Evolutionary conservation across 2,329 filamentous ascomycete genomes (phyloP).

Genomic region (Incumbomyces lentus): DNA sequence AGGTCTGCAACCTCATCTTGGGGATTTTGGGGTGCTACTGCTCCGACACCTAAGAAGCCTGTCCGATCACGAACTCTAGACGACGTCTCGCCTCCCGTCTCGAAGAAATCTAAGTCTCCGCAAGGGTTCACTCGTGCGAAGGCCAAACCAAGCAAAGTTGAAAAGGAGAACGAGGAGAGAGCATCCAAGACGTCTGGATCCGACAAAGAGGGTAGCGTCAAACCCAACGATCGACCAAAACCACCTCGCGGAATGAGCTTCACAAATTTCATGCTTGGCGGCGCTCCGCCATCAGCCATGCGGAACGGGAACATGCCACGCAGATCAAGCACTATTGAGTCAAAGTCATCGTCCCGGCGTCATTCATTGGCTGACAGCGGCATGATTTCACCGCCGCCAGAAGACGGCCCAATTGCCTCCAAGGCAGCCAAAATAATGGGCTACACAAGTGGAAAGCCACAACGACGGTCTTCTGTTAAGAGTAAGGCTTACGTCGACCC

Average conservation of each 20-base stretch:
- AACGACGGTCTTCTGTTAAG: constrained; percentile 40
- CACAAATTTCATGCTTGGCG: constrained; percentile 55
- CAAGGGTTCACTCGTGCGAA: constrained; percentile 45
- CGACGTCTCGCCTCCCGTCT: constrained; percentile 24
- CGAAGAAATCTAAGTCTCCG: constrained; percentile 32
- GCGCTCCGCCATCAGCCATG: constrained; percentile 44
- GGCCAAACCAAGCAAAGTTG: constrained; percentile 43
- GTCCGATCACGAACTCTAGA: constrained; percentile 40
- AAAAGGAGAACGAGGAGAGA: constrained; percentile 46
- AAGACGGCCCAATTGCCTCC: constrained; percentile 52
- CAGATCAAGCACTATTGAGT: constrained; percentile 47
- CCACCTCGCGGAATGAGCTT: constrained; percentile 49
- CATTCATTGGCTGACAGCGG: constrained; percentile 59
- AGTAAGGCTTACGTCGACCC: constrained; percentile 38
- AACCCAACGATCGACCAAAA: constrained; percentile 43
- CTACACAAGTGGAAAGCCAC: constrained; percentile 38
- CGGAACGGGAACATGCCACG: constrained; percentile 52
- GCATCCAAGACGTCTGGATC: constrained; percentile 61
- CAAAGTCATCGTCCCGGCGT: constrained; percentile 48
- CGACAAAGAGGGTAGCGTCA: constrained; percentile 53
- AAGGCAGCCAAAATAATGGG: constrained; percentile 77
- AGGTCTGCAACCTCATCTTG: constrained; percentile 60
- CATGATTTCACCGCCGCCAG: constrained; percentile 60
- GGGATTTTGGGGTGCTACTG: constrained; percentile 59
- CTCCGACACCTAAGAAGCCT: constrained; percentile 35